A percentile compares a stretch with the other conserved stretches of the same genome.
phyloP scores from a whole-genome alignment of 345 rosid species.

The Eucalyptus decipiens region DNA sequence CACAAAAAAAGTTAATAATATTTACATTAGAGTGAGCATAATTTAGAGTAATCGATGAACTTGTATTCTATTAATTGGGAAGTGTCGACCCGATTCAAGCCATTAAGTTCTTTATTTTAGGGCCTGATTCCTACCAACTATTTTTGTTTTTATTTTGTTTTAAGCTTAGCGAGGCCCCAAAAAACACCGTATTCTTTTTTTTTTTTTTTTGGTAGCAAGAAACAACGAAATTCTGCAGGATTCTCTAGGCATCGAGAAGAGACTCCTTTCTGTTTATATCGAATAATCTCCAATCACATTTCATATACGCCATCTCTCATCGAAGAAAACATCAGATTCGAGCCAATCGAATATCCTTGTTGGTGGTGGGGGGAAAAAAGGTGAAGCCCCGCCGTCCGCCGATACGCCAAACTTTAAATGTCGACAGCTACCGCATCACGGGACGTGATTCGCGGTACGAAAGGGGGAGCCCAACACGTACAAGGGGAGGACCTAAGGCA shows the following conservation, averaged over 20 bases:
- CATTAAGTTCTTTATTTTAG: too few species aligned
- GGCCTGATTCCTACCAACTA: background rate
- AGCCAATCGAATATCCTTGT: background rate
- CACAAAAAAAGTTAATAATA: too few species aligned
- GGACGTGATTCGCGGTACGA: background rate
- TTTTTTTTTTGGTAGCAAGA: background rate
- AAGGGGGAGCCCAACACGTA: background rate
- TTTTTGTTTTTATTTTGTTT: background rate
- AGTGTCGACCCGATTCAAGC: background rate
- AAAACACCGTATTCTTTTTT: too few species aligned
- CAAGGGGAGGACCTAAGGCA: background rate
- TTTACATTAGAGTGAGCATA: rapidly evolving
- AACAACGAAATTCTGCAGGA: background rate
- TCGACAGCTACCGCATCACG: background rate
- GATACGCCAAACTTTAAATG: background rate
- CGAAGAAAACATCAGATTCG: background rate
- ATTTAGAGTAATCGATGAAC: background rate
- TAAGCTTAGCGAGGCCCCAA: rapidly evolving
- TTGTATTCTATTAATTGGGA: background rate
- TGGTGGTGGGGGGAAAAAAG: background rate
- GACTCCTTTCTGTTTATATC: background rate
- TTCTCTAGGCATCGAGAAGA: background rate
- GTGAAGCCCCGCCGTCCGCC: background rate
- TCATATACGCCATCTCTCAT: background rate
- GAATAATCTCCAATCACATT: background rate